Evolutionary conservation across 1,284 basidiomycete species (phyloP).

Genomic region (Fomitopsis betulina): DNA sequence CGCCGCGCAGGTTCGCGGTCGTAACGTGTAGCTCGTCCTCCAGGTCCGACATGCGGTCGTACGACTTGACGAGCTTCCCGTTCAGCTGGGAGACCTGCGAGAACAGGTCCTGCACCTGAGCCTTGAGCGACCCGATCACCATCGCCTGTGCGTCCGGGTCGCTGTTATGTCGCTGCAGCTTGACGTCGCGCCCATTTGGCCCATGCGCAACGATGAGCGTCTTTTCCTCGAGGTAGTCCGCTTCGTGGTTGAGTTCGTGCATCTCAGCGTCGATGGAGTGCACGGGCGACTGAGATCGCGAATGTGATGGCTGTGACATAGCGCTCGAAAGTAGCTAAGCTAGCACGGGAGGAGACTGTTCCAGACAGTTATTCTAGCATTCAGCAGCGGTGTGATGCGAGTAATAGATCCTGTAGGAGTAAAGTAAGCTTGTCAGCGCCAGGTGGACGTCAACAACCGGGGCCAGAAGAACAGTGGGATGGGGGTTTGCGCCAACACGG

Average conservation of each 20-base stretch:
- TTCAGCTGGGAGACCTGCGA: conserved; percentile 91
- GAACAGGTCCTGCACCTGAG: conserved; percentile 82
- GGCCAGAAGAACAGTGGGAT: no score
- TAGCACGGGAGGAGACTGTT: background rate
- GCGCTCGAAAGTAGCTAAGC: background rate
- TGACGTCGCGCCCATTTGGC: conserved; percentile 20
- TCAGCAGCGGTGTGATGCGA: background rate
- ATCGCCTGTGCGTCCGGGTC: conserved; percentile 61
- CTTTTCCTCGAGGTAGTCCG: conserved; percentile 28
- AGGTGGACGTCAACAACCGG: no score
- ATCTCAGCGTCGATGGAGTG: conserved; percentile 24
- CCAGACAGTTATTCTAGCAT: background rate
- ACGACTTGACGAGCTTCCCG: conserved; percentile 86
- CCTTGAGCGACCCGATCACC: conserved; percentile 74
- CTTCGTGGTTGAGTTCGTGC: conserved; percentile 29
- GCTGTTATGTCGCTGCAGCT: conserved; percentile 17
- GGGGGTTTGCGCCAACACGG: no score
- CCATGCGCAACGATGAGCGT: conserved; percentile 18
- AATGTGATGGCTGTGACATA: conserved; percentile 13
- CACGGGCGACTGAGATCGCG: conserved; percentile 4
- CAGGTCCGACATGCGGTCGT: conserved; percentile 88
- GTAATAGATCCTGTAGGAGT: background rate
- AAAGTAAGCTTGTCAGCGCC: background rate
- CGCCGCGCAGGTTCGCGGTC: conserved; percentile 50
- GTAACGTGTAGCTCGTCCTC: conserved; percentile 85